phyloP scores from a whole-genome alignment of 2,329 filamentous ascomycete species.

The Exutisphaerella laricina region DNA sequence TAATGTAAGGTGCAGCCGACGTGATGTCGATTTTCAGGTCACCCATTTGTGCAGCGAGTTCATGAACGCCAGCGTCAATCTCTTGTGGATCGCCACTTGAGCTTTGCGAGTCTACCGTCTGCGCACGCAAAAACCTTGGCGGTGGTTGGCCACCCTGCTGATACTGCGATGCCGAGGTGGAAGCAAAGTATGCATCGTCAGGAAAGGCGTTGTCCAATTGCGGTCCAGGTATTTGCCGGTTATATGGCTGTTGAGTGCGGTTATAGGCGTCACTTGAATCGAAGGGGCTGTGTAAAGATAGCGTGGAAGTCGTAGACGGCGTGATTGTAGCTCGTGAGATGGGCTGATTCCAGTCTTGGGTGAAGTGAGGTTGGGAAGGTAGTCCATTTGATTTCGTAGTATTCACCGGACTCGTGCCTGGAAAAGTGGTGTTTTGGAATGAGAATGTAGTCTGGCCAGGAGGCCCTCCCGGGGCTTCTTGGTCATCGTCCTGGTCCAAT shows the following conservation, averaged over 20 bases:
- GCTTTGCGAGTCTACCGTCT: conserved; percentile 25
- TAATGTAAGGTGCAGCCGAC: conserved; percentile 83
- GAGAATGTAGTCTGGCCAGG: conserved; percentile 26
- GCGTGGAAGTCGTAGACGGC: conserved; percentile 15
- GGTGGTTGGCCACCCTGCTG: conserved; percentile 16
- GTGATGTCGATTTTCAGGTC: conserved; percentile 81
- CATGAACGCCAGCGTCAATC: conserved; percentile 28
- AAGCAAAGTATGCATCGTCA: conserved; percentile 15
- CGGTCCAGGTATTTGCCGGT: conserved; percentile 11
- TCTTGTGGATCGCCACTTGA: conserved; percentile 31
- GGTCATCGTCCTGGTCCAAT: conserved; percentile 64
- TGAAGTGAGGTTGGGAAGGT: conserved; percentile 13
- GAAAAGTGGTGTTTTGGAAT: conserved; percentile 27
- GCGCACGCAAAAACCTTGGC: conserved; percentile 20
- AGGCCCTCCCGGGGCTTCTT: conserved; percentile 19
- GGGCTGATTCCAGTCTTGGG: conserved; percentile 17
- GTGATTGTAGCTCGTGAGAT: conserved; percentile 7
- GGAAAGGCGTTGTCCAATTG: conserved; percentile 13
- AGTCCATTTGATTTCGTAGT: conserved; percentile 12
- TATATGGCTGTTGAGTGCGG: conserved; percentile 14
- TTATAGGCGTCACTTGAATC: conserved; percentile 8
- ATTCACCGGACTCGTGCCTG: conserved; percentile 10
- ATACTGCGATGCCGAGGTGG: conserved; percentile 12
- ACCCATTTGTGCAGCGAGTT: conserved; percentile 60
- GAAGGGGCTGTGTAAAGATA: conserved; percentile 16